Conservation (phyloP, 345 rosid species). For the Gossypium raimondii region DNA sequence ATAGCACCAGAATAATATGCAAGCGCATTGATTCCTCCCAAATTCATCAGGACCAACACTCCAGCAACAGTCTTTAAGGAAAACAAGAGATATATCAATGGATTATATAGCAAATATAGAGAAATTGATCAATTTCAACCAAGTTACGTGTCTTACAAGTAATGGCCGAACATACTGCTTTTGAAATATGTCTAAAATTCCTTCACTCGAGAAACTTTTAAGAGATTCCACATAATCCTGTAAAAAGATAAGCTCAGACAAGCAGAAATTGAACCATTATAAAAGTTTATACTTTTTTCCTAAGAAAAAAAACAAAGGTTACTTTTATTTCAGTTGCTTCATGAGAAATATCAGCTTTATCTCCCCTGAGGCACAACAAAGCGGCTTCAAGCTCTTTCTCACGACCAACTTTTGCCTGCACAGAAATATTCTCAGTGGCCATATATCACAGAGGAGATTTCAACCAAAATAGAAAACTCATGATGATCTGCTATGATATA, state of each 20-base stretch:
- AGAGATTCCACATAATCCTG: background rate
- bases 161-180: conserved; percentile 10
- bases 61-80: background rate
- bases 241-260: background rate
- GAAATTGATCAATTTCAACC: background rate
- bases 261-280: background rate
- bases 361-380: conserved; percentile 26
- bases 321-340: conserved; percentile 22
- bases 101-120: background rate
- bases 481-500: background rate
- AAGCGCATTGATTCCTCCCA: background rate
- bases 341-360: conserved; percentile 21
- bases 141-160: background rate
- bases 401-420: conserved; percentile 28
- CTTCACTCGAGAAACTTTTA: background rate
- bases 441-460: background rate
- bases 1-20: background rate
- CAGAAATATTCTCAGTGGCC: background rate
- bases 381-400: conserved; percentile 20
- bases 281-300: background rate
- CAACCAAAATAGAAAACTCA: background rate
- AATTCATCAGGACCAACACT: background rate
- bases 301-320: background rate
- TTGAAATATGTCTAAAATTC: conserved; percentile 11
- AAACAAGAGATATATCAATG: background rate